phyloP scores from a whole-genome alignment of 2,329 filamentous ascomycete genomes.

The Colletotrichum cereale region DNA sequence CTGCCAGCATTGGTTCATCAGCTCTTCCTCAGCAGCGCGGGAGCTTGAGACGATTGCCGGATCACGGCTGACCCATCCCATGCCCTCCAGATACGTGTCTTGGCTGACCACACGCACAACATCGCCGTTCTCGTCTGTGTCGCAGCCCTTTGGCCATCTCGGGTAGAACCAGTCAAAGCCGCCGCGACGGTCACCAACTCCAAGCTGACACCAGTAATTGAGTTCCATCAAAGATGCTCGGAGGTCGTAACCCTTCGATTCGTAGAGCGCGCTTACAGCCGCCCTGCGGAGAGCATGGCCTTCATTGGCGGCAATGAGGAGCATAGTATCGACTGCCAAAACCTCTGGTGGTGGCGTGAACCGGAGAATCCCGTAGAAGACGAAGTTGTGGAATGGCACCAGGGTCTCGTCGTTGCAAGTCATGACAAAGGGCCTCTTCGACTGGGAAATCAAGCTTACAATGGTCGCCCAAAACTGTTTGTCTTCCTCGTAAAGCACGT shows the following conservation, averaged over 20 bases:
- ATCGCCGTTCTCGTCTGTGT: slow-evolving; percentile 75
- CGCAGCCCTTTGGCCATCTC: slow-evolving; percentile 78
- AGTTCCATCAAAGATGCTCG: slow-evolving; percentile 86
- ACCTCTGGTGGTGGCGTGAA: slow-evolving; percentile 75
- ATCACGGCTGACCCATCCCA: slow-evolving; percentile 82
- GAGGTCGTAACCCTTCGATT: slow-evolving; percentile 77
- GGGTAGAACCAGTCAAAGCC: slow-evolving; percentile 92
- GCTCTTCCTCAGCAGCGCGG: slow-evolving; percentile 68
- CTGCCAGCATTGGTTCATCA: slow-evolving; percentile 74
- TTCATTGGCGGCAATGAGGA: slow-evolving; percentile 87
- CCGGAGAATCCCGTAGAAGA: slow-evolving; percentile 87
- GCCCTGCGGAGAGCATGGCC: slow-evolving; percentile 81
- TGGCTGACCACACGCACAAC: slow-evolving; percentile 84
- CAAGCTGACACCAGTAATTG: slow-evolving; percentile 97
- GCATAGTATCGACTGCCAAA: slow-evolving; percentile 81
- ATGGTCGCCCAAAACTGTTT: slow-evolving; percentile 94
- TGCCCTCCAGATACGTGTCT: slow-evolving; percentile 80
- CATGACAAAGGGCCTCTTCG: slow-evolving; percentile 92
- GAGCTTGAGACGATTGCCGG: slow-evolving; percentile 53
- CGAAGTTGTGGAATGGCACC: slow-evolving; percentile 80
- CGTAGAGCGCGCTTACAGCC: slow-evolving; percentile 78
- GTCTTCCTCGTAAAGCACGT: slow-evolving; percentile 94
- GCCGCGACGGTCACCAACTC: slow-evolving; percentile 87
- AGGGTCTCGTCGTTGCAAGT: slow-evolving; percentile 93
- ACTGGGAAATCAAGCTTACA: slow-evolving; percentile 80